These are phyloP conservation scores for Amanita subjunquillea DNA, from an alignment of 768 basidiomycete species.

Conservation along the genomic window DNA sequence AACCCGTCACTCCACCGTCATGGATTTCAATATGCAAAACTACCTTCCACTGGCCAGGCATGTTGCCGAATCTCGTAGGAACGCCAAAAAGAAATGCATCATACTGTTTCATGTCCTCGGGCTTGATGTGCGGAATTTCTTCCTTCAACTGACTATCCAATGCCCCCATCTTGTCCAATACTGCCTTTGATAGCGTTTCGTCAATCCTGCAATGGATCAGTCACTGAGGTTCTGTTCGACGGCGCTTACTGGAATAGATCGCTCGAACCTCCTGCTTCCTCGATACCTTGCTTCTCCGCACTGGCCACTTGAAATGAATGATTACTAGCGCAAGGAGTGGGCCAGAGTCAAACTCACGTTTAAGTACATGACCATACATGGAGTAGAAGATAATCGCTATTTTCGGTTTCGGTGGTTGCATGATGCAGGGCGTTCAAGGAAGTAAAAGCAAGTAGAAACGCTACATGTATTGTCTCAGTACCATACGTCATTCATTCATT, in stretches of 20 bases:
- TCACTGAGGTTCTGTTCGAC: neutral
- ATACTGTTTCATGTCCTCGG: conserved; percentile 37
- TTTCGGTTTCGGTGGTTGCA: conserved; percentile 16
- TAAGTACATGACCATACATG: conserved; percentile 45
- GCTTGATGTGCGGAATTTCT: conserved; percentile 44
- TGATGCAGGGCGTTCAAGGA: neutral
- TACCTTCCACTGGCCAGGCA: conserved; percentile 62
- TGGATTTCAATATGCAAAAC: neutral
- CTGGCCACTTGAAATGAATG: conserved; percentile 32
- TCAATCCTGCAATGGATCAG: conserved; percentile 28
- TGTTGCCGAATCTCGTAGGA: conserved; percentile 68
- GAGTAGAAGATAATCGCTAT: conserved; percentile 45
- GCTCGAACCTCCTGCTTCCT: conserved; percentile 24
- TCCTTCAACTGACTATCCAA: conserved; percentile 36
- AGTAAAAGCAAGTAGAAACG: too few species aligned
- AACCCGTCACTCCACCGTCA: neutral
- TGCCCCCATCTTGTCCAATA: conserved; percentile 52
- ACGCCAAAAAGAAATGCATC: conserved; percentile 65
- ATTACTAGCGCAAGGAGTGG: neutral
- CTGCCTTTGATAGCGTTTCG: conserved; percentile 55
- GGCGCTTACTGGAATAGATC: conserved; percentile 30
- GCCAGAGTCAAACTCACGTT: conserved; percentile 21
- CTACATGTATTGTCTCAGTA: neutral
- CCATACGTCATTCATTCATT: neutral
- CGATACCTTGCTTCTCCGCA: conserved; percentile 21